phyloP scores from a whole-genome alignment of 345 rosid genomes.

The Cardamine resedifolia region DNA sequence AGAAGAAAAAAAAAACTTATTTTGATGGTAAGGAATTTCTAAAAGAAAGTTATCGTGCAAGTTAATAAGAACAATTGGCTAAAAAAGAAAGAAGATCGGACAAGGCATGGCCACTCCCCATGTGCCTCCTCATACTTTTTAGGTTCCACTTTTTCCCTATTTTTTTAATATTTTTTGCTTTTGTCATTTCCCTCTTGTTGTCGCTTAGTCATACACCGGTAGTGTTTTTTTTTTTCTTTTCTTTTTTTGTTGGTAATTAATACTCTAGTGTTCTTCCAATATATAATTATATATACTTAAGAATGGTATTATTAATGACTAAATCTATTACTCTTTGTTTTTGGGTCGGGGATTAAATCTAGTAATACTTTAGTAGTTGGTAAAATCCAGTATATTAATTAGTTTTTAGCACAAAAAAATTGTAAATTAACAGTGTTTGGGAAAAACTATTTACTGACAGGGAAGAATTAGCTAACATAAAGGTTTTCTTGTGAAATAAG shows the following conservation, averaged over 20 bases:
- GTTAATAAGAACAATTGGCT: neutral
- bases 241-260: too few relatives aligned
- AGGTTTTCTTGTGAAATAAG: neutral
- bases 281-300: neutral
- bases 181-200: slow-evolving; percentile 28
- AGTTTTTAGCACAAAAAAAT: too few relatives aligned
- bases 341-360: neutral
- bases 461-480: neutral
- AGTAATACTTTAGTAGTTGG: too few relatives aligned
- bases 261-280: slow-evolving; percentile 14
- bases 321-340: neutral
- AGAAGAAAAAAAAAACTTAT: too few relatives aligned
- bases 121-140: slow-evolving; percentile 32
- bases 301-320: neutral
- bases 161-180: slow-evolving; percentile 3
- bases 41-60: slow-evolving; percentile 1
- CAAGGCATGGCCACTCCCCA: slow-evolving; percentile 38
- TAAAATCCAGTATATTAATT: too few relatives aligned
- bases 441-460: neutral
- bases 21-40: too few relatives aligned
- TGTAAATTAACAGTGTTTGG: too few relatives aligned
- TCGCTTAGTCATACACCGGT: slow-evolving; percentile 23
- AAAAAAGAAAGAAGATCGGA: slow-evolving; percentile 23
- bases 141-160: slow-evolving; percentile 21
- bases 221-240: slow-evolving; percentile 6